phyloP scores from a whole-genome alignment of 257 asterid genomes.

The Henckelia pumila region DNA sequence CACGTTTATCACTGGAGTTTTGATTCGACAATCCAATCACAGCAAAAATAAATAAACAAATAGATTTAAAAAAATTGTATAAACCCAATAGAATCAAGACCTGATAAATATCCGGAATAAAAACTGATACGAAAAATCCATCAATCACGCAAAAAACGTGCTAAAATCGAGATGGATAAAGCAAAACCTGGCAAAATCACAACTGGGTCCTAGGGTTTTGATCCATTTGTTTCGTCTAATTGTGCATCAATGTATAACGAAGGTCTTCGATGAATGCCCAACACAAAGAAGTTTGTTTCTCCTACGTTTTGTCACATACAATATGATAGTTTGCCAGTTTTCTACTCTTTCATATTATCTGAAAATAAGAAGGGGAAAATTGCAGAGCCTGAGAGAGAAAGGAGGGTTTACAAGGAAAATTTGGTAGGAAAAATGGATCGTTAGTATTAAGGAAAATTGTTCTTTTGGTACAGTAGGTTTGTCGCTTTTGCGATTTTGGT shows the following conservation, averaged over 20 bases:
- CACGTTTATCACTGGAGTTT: too few species aligned
- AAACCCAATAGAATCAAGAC: not conserved
- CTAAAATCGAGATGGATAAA: too few species aligned
- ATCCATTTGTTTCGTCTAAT: not conserved
- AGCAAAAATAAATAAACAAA: not conserved
- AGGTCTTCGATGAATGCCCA: too few species aligned
- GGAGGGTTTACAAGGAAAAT: not conserved
- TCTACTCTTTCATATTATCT: not conserved
- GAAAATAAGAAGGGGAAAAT: not conserved
- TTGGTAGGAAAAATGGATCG: not conserved
- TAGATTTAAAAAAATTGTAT: not conserved
- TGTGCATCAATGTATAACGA: not conserved
- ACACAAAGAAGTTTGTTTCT: not conserved
- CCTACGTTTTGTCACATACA: not conserved
- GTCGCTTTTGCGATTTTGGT: too few species aligned
- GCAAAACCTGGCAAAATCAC: not conserved
- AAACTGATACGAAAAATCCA: not conserved
- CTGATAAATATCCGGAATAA: not conserved
- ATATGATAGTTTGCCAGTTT: not conserved
- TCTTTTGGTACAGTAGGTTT: too few species aligned
- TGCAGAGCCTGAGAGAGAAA: not conserved
- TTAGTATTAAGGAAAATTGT: too few species aligned
- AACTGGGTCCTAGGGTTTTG: not conserved
- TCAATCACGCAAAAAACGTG: not conserved
- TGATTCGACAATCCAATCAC: not conserved